Percentiles rank a stretch among this genome's conserved stretches.
These are phyloP conservation scores for Aspergillus arachidicola DNA, from an alignment of 2,329 filamentous ascomycete genomes.

Conservation along the genomic window DNA sequence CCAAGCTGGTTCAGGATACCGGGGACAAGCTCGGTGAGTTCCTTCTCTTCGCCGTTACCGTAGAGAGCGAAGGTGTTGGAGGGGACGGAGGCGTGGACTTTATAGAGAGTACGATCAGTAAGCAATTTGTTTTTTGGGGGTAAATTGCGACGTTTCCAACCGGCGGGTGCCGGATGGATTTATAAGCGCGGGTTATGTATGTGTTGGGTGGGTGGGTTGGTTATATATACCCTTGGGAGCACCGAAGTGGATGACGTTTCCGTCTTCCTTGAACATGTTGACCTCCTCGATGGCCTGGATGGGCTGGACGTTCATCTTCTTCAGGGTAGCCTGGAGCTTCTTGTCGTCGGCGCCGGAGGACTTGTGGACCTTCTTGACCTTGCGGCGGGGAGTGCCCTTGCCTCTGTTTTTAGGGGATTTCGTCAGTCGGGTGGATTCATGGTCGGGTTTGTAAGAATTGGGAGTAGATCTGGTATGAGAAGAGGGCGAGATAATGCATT, in stretches of 20 bases:
- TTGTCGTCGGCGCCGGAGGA: slow-evolving; percentile 95
- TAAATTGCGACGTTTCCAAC: background rate
- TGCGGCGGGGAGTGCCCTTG: slow-evolving; percentile 96
- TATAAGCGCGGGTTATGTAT: background rate
- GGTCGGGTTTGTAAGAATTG: background rate
- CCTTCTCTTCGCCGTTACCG: slow-evolving; percentile 98
- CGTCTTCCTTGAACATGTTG: slow-evolving; percentile 99
- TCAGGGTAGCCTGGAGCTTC: slow-evolving; percentile 95
- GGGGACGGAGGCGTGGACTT: slow-evolving; percentile 95
- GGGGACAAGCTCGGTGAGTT: slow-evolving; percentile 98
- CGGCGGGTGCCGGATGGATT: background rate
- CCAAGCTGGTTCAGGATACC: slow-evolving; percentile 99
- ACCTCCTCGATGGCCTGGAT: slow-evolving; percentile 99
- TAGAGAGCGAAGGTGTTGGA: slow-evolving; percentile 99
- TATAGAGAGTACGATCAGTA: slow-evolving; percentile 2
- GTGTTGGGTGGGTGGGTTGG: background rate
- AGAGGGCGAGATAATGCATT: background rate
- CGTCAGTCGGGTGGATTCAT: slow-evolving; percentile 21
- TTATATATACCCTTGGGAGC: slow-evolving; percentile 83
- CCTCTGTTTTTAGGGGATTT: slow-evolving; percentile 60
- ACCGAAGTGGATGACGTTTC: slow-evolving; percentile 99
- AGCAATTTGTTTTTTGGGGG: background rate
- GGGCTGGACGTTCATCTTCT: slow-evolving; percentile 99
- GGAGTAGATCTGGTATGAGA: background rate
- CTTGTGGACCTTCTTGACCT: slow-evolving; percentile 97